A percentile compares a stretch with the other conserved stretches of the same genome.
Evolutionary conservation across 257 asterid species (phyloP).

Genomic region (Ajuga chamaepitys): DNA sequence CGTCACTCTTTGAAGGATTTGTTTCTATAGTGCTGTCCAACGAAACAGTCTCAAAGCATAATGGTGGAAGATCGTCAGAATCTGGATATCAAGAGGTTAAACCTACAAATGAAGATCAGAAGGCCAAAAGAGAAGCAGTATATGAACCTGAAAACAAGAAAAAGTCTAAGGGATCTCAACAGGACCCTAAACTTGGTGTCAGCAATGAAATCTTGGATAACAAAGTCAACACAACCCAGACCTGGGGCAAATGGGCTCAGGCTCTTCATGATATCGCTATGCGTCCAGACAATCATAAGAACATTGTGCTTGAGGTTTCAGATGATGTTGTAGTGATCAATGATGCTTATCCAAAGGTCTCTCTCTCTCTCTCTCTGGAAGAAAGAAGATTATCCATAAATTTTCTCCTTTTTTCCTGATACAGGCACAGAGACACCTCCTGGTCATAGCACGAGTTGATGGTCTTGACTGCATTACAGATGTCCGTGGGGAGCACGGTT

Average conservation of each 20-base stretch:
- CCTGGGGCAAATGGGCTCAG: constrained; percentile 61
- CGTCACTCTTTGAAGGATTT: constrained; percentile 81
- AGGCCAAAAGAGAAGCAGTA: constrained; percentile 42
- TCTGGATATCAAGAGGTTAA: constrained; percentile 5
- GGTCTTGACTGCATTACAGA: constrained; percentile 73
- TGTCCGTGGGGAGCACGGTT: constrained; percentile 47
- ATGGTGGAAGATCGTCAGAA: constrained; percentile 2
- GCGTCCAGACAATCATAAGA: constrained; percentile 59
- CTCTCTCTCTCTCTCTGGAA: background rate
- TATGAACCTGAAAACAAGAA: constrained; percentile 39
- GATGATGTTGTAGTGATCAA: constrained; percentile 69
- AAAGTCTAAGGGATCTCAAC: constrained; percentile 33
- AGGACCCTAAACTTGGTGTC: constrained; percentile 26
- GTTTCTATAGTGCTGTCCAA: constrained; percentile 34
- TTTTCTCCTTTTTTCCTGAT: background rate
- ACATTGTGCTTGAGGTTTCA: constrained; percentile 41
- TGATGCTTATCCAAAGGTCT: constrained; percentile 95
- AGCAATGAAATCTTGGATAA: constrained; percentile 18
- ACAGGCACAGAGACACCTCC: constrained; percentile 69
- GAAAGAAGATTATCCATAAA: background rate
- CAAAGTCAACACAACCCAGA: constrained; percentile 23
- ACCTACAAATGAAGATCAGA: constrained; percentile 32
- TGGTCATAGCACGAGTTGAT: constrained; percentile 63
- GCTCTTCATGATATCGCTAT: constrained; percentile 69
- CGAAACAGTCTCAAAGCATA: constrained; percentile 10